phyloP scores from a whole-genome alignment of 768 basidiomycete species.

The Panaeolus papilionaceus region DNA sequence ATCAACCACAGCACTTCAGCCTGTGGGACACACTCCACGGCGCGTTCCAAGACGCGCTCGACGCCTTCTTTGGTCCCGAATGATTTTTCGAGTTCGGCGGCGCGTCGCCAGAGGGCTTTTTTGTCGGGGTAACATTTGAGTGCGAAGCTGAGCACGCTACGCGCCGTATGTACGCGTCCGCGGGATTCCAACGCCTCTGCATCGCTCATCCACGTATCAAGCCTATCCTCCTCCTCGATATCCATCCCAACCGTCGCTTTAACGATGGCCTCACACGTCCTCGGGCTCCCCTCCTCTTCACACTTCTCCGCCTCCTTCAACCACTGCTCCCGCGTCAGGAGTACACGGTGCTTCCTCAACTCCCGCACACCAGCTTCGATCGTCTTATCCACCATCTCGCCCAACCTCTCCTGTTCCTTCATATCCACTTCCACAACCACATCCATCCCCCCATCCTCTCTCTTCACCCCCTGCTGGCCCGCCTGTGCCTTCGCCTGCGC shows the following conservation, averaged over 20 bases:
- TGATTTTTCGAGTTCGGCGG: conserved; percentile 91
- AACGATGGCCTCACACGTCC: conserved; percentile 93
- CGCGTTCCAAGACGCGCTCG: conserved; percentile 80
- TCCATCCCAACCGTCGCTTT: conserved; percentile 95
- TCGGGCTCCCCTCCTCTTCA: conserved; percentile 81
- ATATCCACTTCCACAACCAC: not conserved
- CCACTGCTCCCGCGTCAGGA: conserved; percentile 94
- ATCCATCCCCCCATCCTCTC: not conserved
- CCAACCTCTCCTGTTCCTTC: conserved; percentile 61
- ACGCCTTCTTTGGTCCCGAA: conserved; percentile 87
- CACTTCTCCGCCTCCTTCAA: conserved; percentile 93
- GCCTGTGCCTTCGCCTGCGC: conserved; percentile 45
- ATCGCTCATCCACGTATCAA: conserved; percentile 91
- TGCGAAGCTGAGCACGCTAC: conserved; percentile 91
- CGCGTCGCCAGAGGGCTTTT: conserved; percentile 85
- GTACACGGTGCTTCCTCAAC: conserved; percentile 82
- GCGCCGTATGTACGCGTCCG: conserved; percentile 80
- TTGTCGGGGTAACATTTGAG: conserved; percentile 90
- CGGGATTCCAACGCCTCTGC: conserved; percentile 81
- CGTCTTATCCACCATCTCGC: conserved; percentile 83
- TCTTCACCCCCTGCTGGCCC: conserved; percentile 17
- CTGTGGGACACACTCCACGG: conserved; percentile 91
- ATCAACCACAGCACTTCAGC: conserved; percentile 98
- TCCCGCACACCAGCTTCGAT: conserved; percentile 85
- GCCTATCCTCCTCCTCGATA: conserved; percentile 91